Base-by-base conservation (phyloP, 441 rosid species). In the Adansonia gregorii region DNA sequence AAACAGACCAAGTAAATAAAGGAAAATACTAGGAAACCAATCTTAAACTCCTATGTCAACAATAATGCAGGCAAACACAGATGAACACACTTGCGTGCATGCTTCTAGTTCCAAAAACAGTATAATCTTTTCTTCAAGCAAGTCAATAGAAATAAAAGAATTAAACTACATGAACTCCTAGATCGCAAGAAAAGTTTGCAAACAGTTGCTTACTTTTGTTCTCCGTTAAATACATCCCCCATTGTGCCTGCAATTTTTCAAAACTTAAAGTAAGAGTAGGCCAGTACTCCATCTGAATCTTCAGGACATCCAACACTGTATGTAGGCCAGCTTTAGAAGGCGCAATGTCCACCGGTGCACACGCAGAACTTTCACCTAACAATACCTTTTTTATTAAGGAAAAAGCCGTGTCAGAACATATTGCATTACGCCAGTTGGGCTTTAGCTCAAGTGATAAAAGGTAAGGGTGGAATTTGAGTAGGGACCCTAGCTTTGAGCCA, bases 241-340 rank as follows among this genome's bases (percentile, higher is more conserved):
- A 87, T 55, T 84, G 87, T 3, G 87, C 85, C 84, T 91, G 89
- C 89, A 96, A 86, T 63, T 85, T 85, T 78, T 78, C 54, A 60
- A 82, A 83, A 79, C 72, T 76, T 11, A 88, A 67, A 66, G 72
- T 81, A 56, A 92, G 83, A 69, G 84, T 83, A 73, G 94, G 90
- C 99, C 99, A 96, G 86, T 85, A 91, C 65, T 85, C 88, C 88
- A 79, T 90, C 83, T 96, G 98, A 78, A 96, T 87, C 83, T 87
- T 89, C 87, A 94, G 75, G 65, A 96, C 98, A 79, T 96, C 92
- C 73, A 91, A 73, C 79, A 94, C 94, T 45, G 95, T 86, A 78
- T 75, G 88, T 78, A 91, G 56, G 73, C 94, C 98, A 59, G 94
- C 85, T 85, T 72, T 90, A 35, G 98, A 90, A 72, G 98, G 99